Evolutionary conservation across 2,329 filamentous ascomycete species (phyloP).

Genomic region (Davidsoniella eucalypti): DNA sequence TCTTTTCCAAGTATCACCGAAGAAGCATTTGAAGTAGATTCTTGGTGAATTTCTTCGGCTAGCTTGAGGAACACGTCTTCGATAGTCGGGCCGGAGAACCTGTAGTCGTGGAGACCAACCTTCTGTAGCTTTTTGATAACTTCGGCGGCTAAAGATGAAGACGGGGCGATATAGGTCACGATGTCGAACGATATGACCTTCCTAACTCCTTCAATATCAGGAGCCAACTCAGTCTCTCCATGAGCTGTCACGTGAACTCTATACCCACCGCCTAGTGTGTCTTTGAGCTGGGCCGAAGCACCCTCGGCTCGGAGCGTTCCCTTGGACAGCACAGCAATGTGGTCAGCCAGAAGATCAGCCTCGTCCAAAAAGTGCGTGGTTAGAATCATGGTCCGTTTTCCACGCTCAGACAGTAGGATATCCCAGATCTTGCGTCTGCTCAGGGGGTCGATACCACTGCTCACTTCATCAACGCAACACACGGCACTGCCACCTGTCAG

Average conservation of each 20-base stretch:
- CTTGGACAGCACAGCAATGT: conserved; percentile 76
- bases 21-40: conserved; percentile 3
- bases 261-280: conserved; percentile 68
- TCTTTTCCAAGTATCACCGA: conserved; percentile 19
- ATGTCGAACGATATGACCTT: conserved; percentile 51
- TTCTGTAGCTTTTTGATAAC: conserved; percentile 56
- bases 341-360: conserved; percentile 74
- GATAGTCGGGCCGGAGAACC: conserved; percentile 75
- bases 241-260: conserved; percentile 51
- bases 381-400: conserved; percentile 64
- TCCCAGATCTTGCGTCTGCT: conserved; percentile 87
- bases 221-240: conserved; percentile 18
- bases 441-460: conserved; percentile 72
- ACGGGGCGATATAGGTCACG: conserved; percentile 53
- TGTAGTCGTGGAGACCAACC: conserved; percentile 55
- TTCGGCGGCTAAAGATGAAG: conserved; percentile 52
- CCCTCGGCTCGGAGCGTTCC: conserved; percentile 68
- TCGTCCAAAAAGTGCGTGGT: conserved; percentile 93
- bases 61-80: conserved; percentile 84
- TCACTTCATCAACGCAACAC: conserved; percentile 85
- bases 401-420: conserved; percentile 72
- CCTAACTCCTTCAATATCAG: conserved; percentile 36
- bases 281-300: conserved; percentile 73
- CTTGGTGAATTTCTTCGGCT: conserved; percentile 53
- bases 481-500: conserved; percentile 76